Evolutionary conservation across 306 rosid species (phyloP), one percentile per base, ranked within the genome.

Genomic region (Trichosanthes truncata): DNA sequence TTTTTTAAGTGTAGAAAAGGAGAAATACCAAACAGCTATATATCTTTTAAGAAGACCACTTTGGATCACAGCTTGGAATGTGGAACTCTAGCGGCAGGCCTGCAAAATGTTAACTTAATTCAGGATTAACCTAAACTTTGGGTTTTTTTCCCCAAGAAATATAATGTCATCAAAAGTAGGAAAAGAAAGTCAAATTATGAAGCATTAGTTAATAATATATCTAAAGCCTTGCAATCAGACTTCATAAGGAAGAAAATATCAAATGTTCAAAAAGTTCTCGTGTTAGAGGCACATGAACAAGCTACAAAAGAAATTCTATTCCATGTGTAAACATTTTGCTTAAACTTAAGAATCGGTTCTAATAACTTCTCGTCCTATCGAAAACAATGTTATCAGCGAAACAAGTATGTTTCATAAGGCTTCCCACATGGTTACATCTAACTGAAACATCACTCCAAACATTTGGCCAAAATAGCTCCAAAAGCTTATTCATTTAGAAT

Each of bases 1-100:
- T 72, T 12, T 41, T 60, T 18, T 3, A 0, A 10, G 36, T 40
- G 55, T 4, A 15, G 38, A 48, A 73, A 17, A 13, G 33, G 76
- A 45, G 56, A 71, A 21, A 45, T 45, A 45, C 57, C 36, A 25
- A 43, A 13, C 78, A 15, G 56, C 23, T 33, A 0, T 15, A 0
- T 15, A 40, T 9, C 41, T 48, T 29, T 25, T 25, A 21, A 45
- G 73, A 35, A 8, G 21, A 23, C 38, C 40, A 26, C 45, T 72
- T 48, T 73, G 7, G 21, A 49, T 73, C 78, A 73, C 41, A 73
- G 78, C 78, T 43, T 73, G 60, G 78, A 73, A 17, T 51, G 43
- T 48, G 26, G 40, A 46, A 51, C 43, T 73, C 43, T 29, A 26
- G 78, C 60, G 1, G 25, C 26, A 43, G 43, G 78, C 78, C 78